Evolutionary conservation across 768 basidiomycete genomes (phyloP).

Genomic region (Pluteus cervinus): DNA sequence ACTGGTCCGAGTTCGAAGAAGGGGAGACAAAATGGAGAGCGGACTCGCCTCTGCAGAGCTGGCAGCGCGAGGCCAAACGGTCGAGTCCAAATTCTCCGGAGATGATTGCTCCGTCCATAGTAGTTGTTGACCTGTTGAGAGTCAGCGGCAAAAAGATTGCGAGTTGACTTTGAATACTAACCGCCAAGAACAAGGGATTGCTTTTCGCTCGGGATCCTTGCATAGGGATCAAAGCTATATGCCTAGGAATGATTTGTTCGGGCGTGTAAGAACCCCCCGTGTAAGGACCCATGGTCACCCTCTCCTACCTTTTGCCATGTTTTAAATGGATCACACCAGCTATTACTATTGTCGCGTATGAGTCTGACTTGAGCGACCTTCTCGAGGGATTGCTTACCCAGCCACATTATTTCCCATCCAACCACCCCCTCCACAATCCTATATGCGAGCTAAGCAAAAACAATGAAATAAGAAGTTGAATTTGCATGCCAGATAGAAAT

Average conservation of each 20-base stretch:
- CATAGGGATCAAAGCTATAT: conserved; percentile 68
- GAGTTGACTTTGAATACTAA: conserved; percentile 16
- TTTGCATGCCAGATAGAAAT: conserved; percentile 61
- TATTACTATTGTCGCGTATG: conserved; percentile 31
- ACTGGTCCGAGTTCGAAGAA: not conserved
- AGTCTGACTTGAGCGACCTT: not conserved
- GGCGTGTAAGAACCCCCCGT: not conserved
- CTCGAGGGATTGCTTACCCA: conserved; percentile 23
- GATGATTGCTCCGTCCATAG: conserved; percentile 74
- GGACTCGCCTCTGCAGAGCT: conserved; percentile 53
- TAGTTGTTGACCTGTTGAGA: conserved; percentile 48
- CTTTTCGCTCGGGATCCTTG: conserved; percentile 42
- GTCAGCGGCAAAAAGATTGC: not conserved
- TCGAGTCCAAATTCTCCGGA: conserved; percentile 61
- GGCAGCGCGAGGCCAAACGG: conserved; percentile 69
- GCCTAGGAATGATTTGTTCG: conserved; percentile 21
- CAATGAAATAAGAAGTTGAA: not conserved
- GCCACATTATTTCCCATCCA: conserved; percentile 53
- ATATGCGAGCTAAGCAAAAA: not conserved
- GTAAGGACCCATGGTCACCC: too few species aligned
- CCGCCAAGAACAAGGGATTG: conserved; percentile 65
- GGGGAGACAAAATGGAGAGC: not conserved
- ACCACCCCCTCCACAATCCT: conserved; percentile 69
- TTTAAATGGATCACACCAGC: conserved; percentile 79
- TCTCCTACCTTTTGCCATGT: conserved; percentile 65